phyloP scores from a whole-genome alignment of 306 rosid species.

The Glycine soja region DNA sequence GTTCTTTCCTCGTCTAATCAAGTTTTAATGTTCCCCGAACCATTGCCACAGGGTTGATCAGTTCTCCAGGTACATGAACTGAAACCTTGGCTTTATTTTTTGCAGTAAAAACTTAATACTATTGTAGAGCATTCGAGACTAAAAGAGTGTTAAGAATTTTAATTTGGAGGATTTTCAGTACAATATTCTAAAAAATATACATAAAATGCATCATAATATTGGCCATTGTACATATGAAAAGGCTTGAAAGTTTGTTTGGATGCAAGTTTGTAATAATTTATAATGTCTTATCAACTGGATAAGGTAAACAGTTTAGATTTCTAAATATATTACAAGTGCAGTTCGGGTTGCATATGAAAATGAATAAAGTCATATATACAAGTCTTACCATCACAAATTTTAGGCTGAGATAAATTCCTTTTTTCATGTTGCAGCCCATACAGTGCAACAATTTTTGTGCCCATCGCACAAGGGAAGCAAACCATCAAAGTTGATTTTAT shows the following conservation, averaged over 20 bases:
- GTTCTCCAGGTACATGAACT: conserved; percentile 75
- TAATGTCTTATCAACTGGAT: conserved; percentile 16
- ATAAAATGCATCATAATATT: conserved; percentile 11
- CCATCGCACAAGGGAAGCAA: conserved; percentile 73
- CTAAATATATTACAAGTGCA: neutral
- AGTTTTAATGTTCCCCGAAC: conserved; percentile 43
- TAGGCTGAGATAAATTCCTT: conserved; percentile 43
- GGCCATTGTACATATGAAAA: neutral
- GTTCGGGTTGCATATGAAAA: conserved; percentile 1
- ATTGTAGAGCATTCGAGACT: conserved; percentile 22
- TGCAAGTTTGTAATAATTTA: conserved; percentile 27
- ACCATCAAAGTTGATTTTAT: conserved; percentile 82
- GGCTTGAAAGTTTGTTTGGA: conserved; percentile 20
- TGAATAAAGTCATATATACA: neutral
- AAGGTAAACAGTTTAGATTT: conserved; percentile 1
- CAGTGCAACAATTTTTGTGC: conserved; percentile 64
- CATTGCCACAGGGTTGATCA: conserved; percentile 84
- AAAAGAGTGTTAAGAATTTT: conserved; percentile 20
- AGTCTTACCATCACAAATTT: conserved; percentile 28
- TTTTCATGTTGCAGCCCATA: conserved; percentile 78
- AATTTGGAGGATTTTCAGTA: neutral
- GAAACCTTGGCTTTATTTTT: conserved; percentile 32
- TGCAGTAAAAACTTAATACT: conserved; percentile 27
- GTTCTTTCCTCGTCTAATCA: conserved; percentile 44
- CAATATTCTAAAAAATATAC: conserved; percentile 28